These are phyloP conservation scores for Lipomyces spencermartinsiae DNA, from an alignment of 805 yeast species.

Conservation along the genomic window DNA sequence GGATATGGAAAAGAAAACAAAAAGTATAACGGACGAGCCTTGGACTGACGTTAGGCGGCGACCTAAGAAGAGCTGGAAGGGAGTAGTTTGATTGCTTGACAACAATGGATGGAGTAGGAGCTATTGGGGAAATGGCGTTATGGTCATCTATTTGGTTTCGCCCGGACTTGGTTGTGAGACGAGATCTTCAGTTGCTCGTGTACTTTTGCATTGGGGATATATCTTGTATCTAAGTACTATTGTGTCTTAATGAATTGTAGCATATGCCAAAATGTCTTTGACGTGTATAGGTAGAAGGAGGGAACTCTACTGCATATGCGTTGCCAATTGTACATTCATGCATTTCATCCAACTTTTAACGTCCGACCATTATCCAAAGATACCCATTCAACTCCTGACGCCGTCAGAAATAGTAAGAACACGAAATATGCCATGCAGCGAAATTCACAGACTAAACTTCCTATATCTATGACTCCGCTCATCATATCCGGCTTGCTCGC, in stretches of 20 bases:
- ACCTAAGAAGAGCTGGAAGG: constrained; percentile 10
- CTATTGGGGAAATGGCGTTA: constrained; percentile 1
- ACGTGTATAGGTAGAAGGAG: background rate
- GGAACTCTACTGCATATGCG: too few relatives aligned
- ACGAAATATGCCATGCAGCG: background rate
- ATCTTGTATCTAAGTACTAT: background rate
- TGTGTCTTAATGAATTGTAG: background rate
- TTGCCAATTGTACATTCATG: background rate
- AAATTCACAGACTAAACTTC: constrained; percentile 17
- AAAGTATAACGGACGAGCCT: constrained; percentile 10
- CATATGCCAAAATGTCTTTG: background rate
- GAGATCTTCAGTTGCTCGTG: background rate
- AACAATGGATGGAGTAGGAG: background rate
- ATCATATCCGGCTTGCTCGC: constrained; percentile 36
- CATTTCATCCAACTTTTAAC: background rate
- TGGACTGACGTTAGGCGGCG: constrained; percentile 29
- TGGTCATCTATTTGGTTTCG: background rate
- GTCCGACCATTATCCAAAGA: background rate
- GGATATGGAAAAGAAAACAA: background rate
- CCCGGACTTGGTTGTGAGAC: background rate
- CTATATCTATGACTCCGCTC: constrained; percentile 33
- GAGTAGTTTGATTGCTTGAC: background rate
- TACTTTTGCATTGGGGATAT: background rate
- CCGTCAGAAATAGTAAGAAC: background rate
- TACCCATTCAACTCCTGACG: background rate